These are phyloP conservation scores for Raffaelea arxii DNA, from an alignment of 2,329 filamentous ascomycete species.

Conservation along the genomic window DNA sequence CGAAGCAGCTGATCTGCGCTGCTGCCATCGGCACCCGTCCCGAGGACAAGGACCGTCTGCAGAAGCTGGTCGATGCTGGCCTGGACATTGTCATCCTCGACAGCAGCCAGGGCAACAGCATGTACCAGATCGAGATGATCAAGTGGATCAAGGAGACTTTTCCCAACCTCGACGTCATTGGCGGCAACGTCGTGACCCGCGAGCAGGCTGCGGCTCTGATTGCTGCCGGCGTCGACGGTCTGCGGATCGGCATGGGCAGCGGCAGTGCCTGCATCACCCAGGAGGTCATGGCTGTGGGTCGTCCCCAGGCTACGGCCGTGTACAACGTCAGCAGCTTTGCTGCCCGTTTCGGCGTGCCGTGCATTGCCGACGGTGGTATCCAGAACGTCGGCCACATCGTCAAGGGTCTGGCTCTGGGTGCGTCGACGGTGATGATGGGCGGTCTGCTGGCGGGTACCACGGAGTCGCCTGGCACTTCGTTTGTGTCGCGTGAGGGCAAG, in stretches of 20 bases:
- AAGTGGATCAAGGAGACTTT: constrained; percentile 86
- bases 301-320: constrained; percentile 89
- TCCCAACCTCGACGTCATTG: constrained; percentile 86
- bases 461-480: constrained; percentile 93
- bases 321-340: constrained; percentile 86
- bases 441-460: constrained; percentile 94
- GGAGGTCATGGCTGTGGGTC: constrained; percentile 98
- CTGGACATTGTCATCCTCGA: constrained; percentile 93
- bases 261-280: constrained; percentile 98
- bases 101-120: constrained; percentile 94
- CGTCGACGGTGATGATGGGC: constrained; percentile 98
- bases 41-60: constrained; percentile 79
- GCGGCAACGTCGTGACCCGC: constrained; percentile 94
- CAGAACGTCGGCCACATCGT: constrained; percentile 99
- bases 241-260: constrained; percentile 98
- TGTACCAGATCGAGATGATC: constrained; percentile 98
- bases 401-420: constrained; percentile 86
- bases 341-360: constrained; percentile 87
- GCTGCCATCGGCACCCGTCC: constrained; percentile 92
- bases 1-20: constrained; percentile 93
- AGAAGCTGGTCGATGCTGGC: constrained; percentile 85
- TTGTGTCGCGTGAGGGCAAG: constrained; percentile 92
- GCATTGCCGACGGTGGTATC: constrained; percentile 94
- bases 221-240: constrained; percentile 86
- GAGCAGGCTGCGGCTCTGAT: constrained; percentile 92